phyloP scores from a whole-genome alignment of 192 early-diverging fungal genomes.

The Backusella westeae region DNA sequence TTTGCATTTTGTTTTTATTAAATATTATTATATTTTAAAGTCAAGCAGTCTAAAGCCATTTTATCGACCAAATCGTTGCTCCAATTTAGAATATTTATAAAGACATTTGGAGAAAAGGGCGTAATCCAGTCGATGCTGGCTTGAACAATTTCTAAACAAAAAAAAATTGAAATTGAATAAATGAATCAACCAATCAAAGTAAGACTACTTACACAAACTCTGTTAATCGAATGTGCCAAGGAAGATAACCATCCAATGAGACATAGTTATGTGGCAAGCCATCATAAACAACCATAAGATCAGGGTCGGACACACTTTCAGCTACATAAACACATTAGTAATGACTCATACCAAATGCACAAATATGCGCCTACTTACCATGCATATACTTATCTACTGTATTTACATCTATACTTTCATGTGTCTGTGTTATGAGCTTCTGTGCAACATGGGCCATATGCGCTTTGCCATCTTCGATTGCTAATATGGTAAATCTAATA shows the following conservation, averaged over 20 bases:
- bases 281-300: constrained; percentile 33
- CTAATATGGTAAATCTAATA: constrained; percentile 12
- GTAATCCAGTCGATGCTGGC: constrained; percentile 1
- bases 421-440: not conserved
- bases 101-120: constrained; percentile 11
- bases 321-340: constrained; percentile 1
- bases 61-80: constrained; percentile 22
- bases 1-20: not conserved
- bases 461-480: constrained; percentile 7
- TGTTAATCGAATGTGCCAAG: constrained; percentile 34
- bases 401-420: constrained; percentile 29
- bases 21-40: not conserved
- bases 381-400: constrained; percentile 50
- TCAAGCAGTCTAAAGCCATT: not conserved
- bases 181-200: not conserved
- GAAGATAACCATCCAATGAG: constrained; percentile 34
- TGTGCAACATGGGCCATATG: constrained; percentile 10
- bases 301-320: constrained; percentile 22
- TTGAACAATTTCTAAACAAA: constrained; percentile 5
- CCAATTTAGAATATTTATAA: constrained; percentile 14
- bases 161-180: not conserved
- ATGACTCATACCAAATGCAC: constrained; percentile 2
- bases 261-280: constrained; percentile 33
- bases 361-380: constrained; percentile 28
- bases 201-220: constrained; percentile 23